Evolutionary conservation across 2,329 filamentous ascomycete species (phyloP), one percentile per base, ranked within the genome.

Genomic region (Penicillium sp.): DNA sequence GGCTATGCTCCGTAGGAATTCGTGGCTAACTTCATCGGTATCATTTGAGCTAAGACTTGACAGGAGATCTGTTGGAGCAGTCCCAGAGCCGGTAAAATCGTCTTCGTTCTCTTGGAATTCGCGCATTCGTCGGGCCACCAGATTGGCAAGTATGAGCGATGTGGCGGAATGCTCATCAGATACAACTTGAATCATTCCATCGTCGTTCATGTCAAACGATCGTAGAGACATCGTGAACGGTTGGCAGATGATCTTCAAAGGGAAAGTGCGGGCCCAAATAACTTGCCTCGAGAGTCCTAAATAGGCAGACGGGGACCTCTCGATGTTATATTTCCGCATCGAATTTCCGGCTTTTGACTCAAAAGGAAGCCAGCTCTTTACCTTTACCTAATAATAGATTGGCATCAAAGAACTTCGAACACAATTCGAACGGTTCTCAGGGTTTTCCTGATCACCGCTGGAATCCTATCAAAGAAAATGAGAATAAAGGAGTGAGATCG

Each of bases 91-190:
- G 5, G 40, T 37, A 12, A 25, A 25, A 6, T 35, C 5, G 10
- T 35, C 27, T 0, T 25, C 47, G 23, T 45, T 19, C 4, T 45
- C 29, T 19, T 25, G 29, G 21, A 33, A 31, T 7, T 45, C 19
- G n/a, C 50, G 40, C 29, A 53, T 53, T 37, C 50, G 50, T 37
- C 33, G 40, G 4, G 40, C 29, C 2, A 53, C 50, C 21, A 53
- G 6, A 21, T 46, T 46, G n/a, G 29, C 50, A 23, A 53, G 40
- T 13, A 53, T 25, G 27, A 53, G 40, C 9, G 50, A 42, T n/a
- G 40, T 33, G 12, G 50, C 40, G 9, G 40, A 9, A 15, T 53
- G 21, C 21, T 33, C 40, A 45, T 37, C 29, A 19, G 40, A 45
- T 13, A 17, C 40, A 9, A 23, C 17, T n/a, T 53, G 40, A 6